Base-by-base conservation (phyloP, 1,284 basidiomycete genomes). In the Marasmius sp. region DNA sequence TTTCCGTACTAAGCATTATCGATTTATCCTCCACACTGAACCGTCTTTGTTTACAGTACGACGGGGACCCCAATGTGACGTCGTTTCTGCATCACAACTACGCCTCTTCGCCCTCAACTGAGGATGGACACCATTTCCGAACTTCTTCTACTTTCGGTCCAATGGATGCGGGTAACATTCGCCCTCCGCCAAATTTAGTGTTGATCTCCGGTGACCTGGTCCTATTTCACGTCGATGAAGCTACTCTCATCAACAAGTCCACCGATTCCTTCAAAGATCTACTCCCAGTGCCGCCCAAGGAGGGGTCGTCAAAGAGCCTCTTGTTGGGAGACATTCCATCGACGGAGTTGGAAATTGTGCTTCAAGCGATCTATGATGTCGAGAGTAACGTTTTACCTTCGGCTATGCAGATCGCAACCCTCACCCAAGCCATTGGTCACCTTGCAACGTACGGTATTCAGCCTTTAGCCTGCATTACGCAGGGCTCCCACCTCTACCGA, bases 321-420 rank as follows among this genome's bases (percentile, higher is more conserved):
- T 22, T 45, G 10, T 4, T 60, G 3, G 12, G 22, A 1, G 33
- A 53, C 6, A 48, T 48, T 10, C 45, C 8, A 14, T 59, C 58
- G 6, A 18, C 58, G 14, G 51, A 60, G 38, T 33, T 60, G 5
- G 43, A 60, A 20, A 14, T 60, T 10, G 20, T 55, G 16, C 38
- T 60, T 20, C 59, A 54, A 20, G n/a, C 20, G 18, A 16, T 60
- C 10, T 55, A 60, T n/a, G 22, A 60, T 14, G 37, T 60, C 18
- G 11, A 20, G 37, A 54, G 36, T 9, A n/a, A 37, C n/a, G 36
- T 10, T 20, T 16, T 43, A 20, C 14, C 18, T 16, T 33, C 37
- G 6, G 27, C 51, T 6, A 16, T 58, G 3, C 10, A 20, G 8
- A 20, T 36, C 8, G 34, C 36, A 4, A 38, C 34, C 9, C n/a